Base-by-base conservation (phyloP, 345 rosid species). In the Litchi chinensis region DNA sequence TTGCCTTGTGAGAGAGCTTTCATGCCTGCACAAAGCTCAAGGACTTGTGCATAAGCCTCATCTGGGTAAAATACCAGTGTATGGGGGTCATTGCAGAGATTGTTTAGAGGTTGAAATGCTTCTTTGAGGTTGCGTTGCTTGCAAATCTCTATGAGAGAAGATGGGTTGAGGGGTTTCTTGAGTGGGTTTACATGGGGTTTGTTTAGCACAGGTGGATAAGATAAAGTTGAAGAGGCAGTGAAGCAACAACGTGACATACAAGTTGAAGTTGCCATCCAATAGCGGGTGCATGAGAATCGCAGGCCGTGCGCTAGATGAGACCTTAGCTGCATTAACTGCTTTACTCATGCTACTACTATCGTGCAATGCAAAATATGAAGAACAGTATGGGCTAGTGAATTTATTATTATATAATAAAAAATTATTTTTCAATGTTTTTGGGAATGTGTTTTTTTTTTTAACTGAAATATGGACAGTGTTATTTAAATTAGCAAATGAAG, bases 21-120 rank as follows among this genome's bases (percentile, higher is more conserved):
- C 21, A 18, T 67, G 60, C 68, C 76, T 7, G 85, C 93, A 72
- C 94, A 92, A 19, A 87, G 86, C 75, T 91, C 91, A 41, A 91
- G 83, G 26, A 81, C 67, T 48, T 85, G 77, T 4, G 88, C 93
- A 64, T 83, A 90, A 70, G 74, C 81, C 73, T 82, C 88, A 24
- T 82, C 77, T 0, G 81, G 82, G 80, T n/a, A 32, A 41, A 43
- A 15, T 1, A n/a, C 62, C 64, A 19, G 76, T 5, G 32, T 43
- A 68, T 15, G 43, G 43, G 56, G 60, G 56, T 63, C 54, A 28
- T 32, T 52, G 57, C 39, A 79, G 18, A 68, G 68, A 71, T 70
- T 65, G 39, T 78, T 40, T 15, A 86, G 82, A 3, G 84, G 81
- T 54, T 64, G 80, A 78, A 88, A 85, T 26, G 87, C 87, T 60